Evolutionary conservation across 345 rosid species (phyloP).

Genomic region (Populus alba): DNA sequence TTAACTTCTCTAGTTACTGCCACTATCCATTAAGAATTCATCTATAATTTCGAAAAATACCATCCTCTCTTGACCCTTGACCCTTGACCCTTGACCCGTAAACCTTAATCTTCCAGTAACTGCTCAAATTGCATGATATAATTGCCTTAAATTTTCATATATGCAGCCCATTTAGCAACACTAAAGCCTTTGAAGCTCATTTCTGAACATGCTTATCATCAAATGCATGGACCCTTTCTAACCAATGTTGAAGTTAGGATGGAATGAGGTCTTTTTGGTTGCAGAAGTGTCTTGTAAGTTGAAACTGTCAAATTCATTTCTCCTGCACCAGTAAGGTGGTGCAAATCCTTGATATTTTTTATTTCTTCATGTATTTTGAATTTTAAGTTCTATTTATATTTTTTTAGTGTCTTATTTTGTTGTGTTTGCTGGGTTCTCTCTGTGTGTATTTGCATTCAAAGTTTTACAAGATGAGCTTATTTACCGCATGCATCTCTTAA

Average conservation of each 20-base stretch:
- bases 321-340: not conserved
- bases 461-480: not conserved
- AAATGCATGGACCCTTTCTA: not conserved
- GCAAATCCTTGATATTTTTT: not conserved
- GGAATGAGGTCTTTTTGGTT: not conserved
- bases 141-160: not conserved
- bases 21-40: not conserved
- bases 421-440: not conserved
- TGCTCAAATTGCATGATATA: not conserved
- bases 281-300: not conserved
- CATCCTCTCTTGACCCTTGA: not conserved
- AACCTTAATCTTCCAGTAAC: not conserved
- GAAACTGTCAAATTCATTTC: not conserved
- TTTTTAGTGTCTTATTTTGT: not conserved
- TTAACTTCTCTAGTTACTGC: not conserved
- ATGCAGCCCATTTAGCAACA: not conserved
- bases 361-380: not conserved
- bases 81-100: not conserved
- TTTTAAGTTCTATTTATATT: not conserved
- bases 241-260: not conserved
- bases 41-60: not conserved
- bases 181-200: not conserved
- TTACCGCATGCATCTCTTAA: not conserved
- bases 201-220: not conserved
- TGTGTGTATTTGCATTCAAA: not conserved